These are phyloP conservation scores for Mucor piriformis DNA, from an alignment of 371 early-diverging fungal genomes.

Conservation along the genomic window DNA sequence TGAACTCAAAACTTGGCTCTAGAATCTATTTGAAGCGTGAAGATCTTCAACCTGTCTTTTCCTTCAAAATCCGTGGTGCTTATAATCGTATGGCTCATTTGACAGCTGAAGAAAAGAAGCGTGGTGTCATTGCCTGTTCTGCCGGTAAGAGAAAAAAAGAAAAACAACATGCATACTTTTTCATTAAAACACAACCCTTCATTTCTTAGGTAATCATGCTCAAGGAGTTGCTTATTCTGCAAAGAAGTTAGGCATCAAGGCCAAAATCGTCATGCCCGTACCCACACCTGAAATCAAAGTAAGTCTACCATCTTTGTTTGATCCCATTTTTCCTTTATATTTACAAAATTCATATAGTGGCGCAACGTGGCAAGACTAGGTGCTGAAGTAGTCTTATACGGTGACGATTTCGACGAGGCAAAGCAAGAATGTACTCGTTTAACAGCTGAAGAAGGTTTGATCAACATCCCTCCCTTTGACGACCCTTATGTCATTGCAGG, in stretches of 20 bases:
- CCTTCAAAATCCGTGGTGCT: slow-evolving; percentile 97
- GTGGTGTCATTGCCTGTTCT: slow-evolving; percentile 94
- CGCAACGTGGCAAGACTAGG: slow-evolving; percentile 91
- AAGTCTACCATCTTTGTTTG: slow-evolving; percentile 1
- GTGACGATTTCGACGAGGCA: slow-evolving; percentile 93
- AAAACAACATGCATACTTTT: background rate
- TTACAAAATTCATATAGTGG: slow-evolving; percentile 54
- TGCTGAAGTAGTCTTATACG: slow-evolving; percentile 84
- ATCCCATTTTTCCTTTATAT: background rate
- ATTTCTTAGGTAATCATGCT: slow-evolving; percentile 81
- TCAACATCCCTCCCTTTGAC: slow-evolving; percentile 95
- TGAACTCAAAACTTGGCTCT: slow-evolving; percentile 72
- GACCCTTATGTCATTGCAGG: slow-evolving; percentile 98
- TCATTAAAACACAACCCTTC: background rate
- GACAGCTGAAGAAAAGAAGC: slow-evolving; percentile 70
- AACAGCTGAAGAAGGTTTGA: slow-evolving; percentile 67
- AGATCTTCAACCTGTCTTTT: slow-evolving; percentile 95
- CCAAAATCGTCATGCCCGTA: slow-evolving; percentile 96
- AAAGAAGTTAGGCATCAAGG: slow-evolving; percentile 84
- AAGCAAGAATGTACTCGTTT: slow-evolving; percentile 83
- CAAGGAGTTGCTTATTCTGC: slow-evolving; percentile 96
- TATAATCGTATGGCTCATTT: slow-evolving; percentile 90
- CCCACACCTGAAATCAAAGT: slow-evolving; percentile 63
- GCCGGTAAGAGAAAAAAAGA: slow-evolving; percentile 60
- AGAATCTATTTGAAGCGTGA: slow-evolving; percentile 90